Evolutionary conservation across 2,329 filamentous ascomycete genomes (phyloP).

Genomic region (Gnomoniopsis smithogilvyi): DNA sequence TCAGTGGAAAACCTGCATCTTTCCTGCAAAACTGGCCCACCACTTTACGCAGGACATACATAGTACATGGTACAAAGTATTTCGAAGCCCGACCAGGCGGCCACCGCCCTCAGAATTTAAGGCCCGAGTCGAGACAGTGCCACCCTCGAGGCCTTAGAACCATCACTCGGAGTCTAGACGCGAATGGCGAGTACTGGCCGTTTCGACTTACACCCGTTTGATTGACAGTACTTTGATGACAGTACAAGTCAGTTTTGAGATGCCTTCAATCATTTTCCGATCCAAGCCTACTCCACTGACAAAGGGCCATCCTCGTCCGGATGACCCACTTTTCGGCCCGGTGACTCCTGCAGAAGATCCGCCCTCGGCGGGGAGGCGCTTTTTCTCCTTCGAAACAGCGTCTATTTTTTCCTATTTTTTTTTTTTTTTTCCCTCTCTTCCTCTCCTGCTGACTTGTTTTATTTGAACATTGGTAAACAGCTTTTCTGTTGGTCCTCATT

Average conservation of each 20-base stretch:
- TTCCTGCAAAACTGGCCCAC: not conserved
- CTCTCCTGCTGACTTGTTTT: not conserved
- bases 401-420: not conserved
- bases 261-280: not conserved
- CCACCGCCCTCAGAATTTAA: too few relatives aligned
- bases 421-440: not conserved
- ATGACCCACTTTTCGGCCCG: slow-evolving; percentile 14
- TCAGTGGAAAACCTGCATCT: not conserved
- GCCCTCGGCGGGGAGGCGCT: slow-evolving; percentile 7
- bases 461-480: too few relatives aligned
- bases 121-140: too few relatives aligned
- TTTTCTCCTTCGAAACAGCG: not conserved
- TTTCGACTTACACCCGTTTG: too few relatives aligned
- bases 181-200: slow-evolving; percentile 8
- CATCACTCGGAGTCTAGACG: not conserved
- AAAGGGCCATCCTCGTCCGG: slow-evolving; percentile 7
- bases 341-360: slow-evolving; percentile 5
- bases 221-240: too few relatives aligned
- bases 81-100: too few relatives aligned
- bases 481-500: not conserved
- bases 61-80: too few relatives aligned
- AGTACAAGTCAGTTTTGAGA: not conserved
- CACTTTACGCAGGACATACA: not conserved
- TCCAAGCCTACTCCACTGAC: slow-evolving; percentile 5
- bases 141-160: too few relatives aligned